A percentile compares a stretch with the other conserved stretches of the same genome.
Conservation (phyloP, 352 stramenopile genomes). For the Pythium rishiriense region DNA sequence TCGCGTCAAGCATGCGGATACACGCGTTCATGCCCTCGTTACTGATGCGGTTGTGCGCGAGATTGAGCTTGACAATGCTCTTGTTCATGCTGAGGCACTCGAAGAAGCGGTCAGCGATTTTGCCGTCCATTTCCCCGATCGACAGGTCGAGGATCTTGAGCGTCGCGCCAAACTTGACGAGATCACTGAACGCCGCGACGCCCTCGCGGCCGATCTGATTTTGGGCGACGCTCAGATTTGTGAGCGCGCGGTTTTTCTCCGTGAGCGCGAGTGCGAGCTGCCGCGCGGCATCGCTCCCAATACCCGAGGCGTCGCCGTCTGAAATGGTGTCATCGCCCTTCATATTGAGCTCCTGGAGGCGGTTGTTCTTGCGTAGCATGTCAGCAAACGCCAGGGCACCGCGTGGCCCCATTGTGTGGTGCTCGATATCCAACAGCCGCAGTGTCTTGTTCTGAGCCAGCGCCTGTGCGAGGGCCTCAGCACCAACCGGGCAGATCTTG, state of each 20-base stretch:
- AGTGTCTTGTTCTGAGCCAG: constrained; percentile 62
- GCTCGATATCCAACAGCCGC: constrained; percentile 65
- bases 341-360: constrained; percentile 63
- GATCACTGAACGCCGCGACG: constrained; percentile 47
- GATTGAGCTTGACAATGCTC: constrained; percentile 44
- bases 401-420: constrained; percentile 62
- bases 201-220: constrained; percentile 65
- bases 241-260: constrained; percentile 52
- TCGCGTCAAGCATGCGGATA: constrained; percentile 52
- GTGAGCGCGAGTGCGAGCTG: constrained; percentile 45
- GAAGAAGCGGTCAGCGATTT: constrained; percentile 64
- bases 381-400: constrained; percentile 58
- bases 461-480: constrained; percentile 53
- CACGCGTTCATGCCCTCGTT: constrained; percentile 74
- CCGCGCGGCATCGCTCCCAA: constrained; percentile 50
- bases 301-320: constrained; percentile 40
- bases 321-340: constrained; percentile 58
- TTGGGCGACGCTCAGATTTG: constrained; percentile 50
- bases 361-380: constrained; percentile 61
- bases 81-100: constrained; percentile 64
- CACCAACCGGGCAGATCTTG: constrained; percentile 48
- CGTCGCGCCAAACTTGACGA: constrained; percentile 52
- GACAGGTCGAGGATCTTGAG: constrained; percentile 68
- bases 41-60: constrained; percentile 69
- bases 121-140: constrained; percentile 52